Evolutionary conservation across 805 yeast species (phyloP).

Genomic region (Candida glaebosa): DNA sequence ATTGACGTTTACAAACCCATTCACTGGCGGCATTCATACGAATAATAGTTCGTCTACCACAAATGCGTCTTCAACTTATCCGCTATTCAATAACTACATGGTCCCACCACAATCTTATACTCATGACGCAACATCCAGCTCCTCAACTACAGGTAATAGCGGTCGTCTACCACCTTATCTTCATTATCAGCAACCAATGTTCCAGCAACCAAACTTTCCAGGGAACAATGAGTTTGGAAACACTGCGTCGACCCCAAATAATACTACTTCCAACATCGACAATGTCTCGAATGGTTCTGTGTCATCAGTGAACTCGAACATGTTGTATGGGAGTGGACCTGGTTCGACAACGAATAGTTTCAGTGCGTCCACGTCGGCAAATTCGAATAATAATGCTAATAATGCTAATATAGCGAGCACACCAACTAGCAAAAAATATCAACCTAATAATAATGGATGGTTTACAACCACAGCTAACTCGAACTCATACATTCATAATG

Average conservation of each 20-base stretch:
- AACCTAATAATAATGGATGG: not conserved
- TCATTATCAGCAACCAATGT: not conserved
- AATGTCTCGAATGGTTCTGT: slow-evolving; percentile 2
- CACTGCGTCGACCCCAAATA: not conserved
- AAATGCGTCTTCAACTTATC: slow-evolving; percentile 3
- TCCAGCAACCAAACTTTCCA: not conserved
- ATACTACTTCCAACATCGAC: not conserved
- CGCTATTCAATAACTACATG: slow-evolving; percentile 10
- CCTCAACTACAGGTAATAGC: slow-evolving; percentile 4
- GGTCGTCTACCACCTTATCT: slow-evolving; percentile 6
- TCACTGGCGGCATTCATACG: slow-evolving; percentile 10
- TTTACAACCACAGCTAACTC: not conserved
- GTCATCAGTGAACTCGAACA: slow-evolving; percentile 1
- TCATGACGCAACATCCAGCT: not conserved
- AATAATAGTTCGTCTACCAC: slow-evolving; percentile 4
- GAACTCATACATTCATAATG: not conserved
- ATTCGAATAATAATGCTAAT: not conserved
- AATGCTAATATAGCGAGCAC: not conserved
- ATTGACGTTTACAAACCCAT: slow-evolving; percentile 20
- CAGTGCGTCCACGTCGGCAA: not conserved
- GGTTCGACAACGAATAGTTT: not conserved
- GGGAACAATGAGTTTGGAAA: not conserved
- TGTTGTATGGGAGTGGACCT: not conserved
- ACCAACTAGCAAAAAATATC: not conserved
- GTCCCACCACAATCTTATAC: slow-evolving; percentile 8